Conservation (phyloP, 1,284 basidiomycete species). For the Puccinia triticina region DNA sequence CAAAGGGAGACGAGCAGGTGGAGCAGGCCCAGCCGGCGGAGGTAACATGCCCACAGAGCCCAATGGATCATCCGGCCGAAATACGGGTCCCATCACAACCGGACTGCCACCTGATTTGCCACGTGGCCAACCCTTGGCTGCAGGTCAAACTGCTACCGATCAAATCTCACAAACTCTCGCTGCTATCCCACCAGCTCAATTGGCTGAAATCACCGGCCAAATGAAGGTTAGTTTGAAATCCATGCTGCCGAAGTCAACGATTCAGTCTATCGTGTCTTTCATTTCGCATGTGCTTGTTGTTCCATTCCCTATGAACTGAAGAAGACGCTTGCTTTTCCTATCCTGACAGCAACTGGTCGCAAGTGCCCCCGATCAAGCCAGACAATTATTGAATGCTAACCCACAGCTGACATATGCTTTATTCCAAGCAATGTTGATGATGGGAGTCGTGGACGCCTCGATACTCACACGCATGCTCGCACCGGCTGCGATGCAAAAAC, state of each 20-base stretch:
- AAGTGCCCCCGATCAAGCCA: conserved; percentile 86
- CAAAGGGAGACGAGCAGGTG: conserved; percentile 37
- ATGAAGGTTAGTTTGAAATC: conserved; percentile 76
- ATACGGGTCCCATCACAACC: conserved; percentile 35
- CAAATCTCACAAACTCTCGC: conserved; percentile 85
- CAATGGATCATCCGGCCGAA: conserved; percentile 26
- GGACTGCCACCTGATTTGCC: conserved; percentile 71
- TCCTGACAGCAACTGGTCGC: conserved; percentile 68
- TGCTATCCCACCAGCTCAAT: conserved; percentile 76
- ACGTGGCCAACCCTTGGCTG: conserved; percentile 73
- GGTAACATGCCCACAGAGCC: conserved; percentile 14
- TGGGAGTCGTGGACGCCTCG: conserved; percentile 88
- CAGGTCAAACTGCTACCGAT: conserved; percentile 78
- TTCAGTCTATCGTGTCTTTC: background rate
- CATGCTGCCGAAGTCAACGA: background rate
- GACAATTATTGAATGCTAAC: conserved; percentile 74
- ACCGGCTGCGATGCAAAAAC: conserved; percentile 25
- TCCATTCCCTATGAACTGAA: background rate
- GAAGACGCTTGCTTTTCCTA: background rate
- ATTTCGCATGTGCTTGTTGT: background rate
- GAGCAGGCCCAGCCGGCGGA: conserved; percentile 56
- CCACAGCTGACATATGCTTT: conserved; percentile 95
- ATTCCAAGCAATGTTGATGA: conserved; percentile 90
- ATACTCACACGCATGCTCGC: conserved; percentile 69
- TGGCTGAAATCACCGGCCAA: conserved; percentile 92